Evolutionary conservation across 2,329 filamentous ascomycete species (phyloP).

Genomic region (Dactylellina sp.): DNA sequence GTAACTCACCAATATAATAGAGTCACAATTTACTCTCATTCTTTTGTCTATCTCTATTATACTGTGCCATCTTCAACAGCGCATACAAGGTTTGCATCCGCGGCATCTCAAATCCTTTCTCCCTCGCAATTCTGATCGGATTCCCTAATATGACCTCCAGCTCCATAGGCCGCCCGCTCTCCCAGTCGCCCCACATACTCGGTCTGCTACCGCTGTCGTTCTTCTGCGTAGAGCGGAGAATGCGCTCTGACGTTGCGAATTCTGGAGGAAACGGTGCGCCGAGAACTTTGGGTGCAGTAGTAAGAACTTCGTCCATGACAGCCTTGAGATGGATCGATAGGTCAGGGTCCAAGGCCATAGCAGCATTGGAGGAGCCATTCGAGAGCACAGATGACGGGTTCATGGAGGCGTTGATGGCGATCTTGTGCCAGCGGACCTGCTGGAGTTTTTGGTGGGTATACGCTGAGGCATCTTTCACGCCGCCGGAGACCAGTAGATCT

Average conservation of each 20-base stretch:
- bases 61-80: conserved; percentile 53
- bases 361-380: conserved; percentile 74
- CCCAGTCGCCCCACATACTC: conserved; percentile 79
- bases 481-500: conserved; percentile 65
- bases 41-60: conserved; percentile 39
- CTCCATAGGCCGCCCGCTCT: conserved; percentile 74
- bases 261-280: conserved; percentile 60
- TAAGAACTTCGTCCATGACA: conserved; percentile 73
- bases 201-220: conserved; percentile 72
- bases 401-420: conserved; percentile 61
- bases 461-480: conserved; percentile 66
- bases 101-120: conserved; percentile 74
- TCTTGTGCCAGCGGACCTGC: conserved; percentile 71
- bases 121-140: conserved; percentile 74
- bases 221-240: conserved; percentile 73
- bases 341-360: conserved; percentile 75
- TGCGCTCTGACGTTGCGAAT: conserved; percentile 73
- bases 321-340: conserved; percentile 72
- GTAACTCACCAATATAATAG: conserved; percentile 13
- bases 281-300: conserved; percentile 47
- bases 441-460: conserved; percentile 70
- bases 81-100: conserved; percentile 64
- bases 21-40: conserved; percentile 16
- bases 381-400: conserved; percentile 63
- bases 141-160: conserved; percentile 79